Evolutionary conservation across 2,329 filamentous ascomycete genomes (phyloP), one percentile per base, ranked within the genome.

Genomic region (Neofusicoccum laricinum): DNA sequence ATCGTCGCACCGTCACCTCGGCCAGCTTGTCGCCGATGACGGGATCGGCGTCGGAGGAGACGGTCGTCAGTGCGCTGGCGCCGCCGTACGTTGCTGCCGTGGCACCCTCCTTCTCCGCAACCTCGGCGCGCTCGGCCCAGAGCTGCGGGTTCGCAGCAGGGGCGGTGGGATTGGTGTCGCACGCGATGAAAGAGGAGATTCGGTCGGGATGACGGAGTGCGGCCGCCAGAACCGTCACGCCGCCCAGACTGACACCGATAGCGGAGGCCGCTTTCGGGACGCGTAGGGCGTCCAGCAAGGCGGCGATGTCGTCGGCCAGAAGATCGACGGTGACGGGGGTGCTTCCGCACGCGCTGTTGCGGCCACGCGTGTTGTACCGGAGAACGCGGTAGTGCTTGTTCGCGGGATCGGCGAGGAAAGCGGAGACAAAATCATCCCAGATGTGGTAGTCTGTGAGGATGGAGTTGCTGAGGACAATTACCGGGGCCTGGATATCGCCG

Each of bases 201-300:
- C 86, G 82, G 1, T 78, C 67, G 0, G 90, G 88, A 70, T 91
- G 84, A 45, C 82, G 82, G 58, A 96, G 84, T 0, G 90, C 89
- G 59, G 90, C 88, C 72, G 90, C 88, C 57, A 95, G 84, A 0
- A 88, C 83, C 1, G 92, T 95, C 2, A 89, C 91, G 61, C 92
- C 92, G 67, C 92, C 92, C 74, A 95, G 87, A 40, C 88, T 91
- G 3, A 96, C 92, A 19, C 92, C 92, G 19, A 95, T 80, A 0
- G 94, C 79, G 0, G 85, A 82, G 38, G 89, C 85, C 0, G 90
- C 86, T 70, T 85, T 84, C 10, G 84, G 81, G 46, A 93, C 87
- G 55, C 90, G 86, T 34, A 96, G 82, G 0, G 88, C 86, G 61
- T 88, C 82, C 2, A 96, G 85, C 0, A 96, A 75, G 0, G 80